Evolutionary conservation across 768 basidiomycete genomes (phyloP).

Genomic region (Lanmaoa pseudosensibilis): DNA sequence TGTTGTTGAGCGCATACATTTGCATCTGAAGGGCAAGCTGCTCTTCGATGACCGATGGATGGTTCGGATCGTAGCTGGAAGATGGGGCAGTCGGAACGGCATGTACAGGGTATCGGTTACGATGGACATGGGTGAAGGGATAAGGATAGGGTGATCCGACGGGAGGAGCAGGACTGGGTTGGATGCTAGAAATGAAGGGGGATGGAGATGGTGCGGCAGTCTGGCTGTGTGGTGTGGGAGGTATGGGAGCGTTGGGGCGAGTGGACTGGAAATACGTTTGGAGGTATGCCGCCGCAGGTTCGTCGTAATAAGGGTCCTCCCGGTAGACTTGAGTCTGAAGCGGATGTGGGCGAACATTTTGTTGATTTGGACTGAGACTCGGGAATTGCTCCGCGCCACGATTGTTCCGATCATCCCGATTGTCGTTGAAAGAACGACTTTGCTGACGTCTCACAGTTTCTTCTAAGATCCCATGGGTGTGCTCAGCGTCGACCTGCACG

Average conservation of each 20-base stretch:
- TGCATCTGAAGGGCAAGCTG: constrained; percentile 78
- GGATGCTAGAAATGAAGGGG: constrained; percentile 55
- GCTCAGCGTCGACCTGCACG: constrained; percentile 18
- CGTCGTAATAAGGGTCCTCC: constrained; percentile 65
- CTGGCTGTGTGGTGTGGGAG: constrained; percentile 76
- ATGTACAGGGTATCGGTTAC: constrained; percentile 43
- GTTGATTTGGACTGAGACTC: constrained; percentile 14
- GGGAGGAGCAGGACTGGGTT: constrained; percentile 54
- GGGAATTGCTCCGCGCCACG: constrained; percentile 23
- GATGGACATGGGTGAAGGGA: constrained; percentile 71
- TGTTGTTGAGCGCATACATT: constrained; percentile 71
- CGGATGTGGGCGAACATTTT: constrained; percentile 38
- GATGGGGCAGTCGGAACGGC: constrained; percentile 43
- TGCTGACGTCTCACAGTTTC: constrained; percentile 21
- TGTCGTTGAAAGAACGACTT: constrained; percentile 19
- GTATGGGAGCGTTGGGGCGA: constrained; percentile 74
- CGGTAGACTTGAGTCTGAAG: constrained; percentile 43
- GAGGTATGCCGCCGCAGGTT: constrained; percentile 58
- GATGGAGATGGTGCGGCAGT: constrained; percentile 74
- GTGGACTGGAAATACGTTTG: constrained; percentile 57
- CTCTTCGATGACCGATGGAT: constrained; percentile 56
- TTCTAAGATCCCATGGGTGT: constrained; percentile 14
- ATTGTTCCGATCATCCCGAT: constrained; percentile 22
- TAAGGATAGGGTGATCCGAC: constrained; percentile 79
- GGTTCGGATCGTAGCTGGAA: constrained; percentile 41